Evolutionary conservation across 352 stramenopile genomes (phyloP), one percentile per base, ranked within the genome.

Genomic region (Thraustochytrium striatum): DNA sequence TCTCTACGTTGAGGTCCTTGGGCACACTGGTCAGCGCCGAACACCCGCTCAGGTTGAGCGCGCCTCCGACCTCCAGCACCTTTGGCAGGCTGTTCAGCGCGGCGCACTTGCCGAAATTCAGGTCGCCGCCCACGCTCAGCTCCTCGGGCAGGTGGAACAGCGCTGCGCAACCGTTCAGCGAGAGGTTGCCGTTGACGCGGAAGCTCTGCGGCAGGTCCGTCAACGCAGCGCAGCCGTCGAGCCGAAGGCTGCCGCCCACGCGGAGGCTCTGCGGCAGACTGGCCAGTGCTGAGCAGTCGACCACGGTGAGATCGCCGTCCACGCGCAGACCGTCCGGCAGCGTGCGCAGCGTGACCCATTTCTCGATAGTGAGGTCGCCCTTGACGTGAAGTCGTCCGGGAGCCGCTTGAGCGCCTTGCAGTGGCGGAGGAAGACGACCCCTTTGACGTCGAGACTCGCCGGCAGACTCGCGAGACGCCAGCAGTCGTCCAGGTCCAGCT

Each of bases 361-460:
- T 16, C 47, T 55, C 47, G 25, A 55, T 55, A 55, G 16, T 25
- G 16, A 75, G 47, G 41, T 75, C 52, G 19, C 65, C 65, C 8
- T 61, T 13, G 5, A 75, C 65, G 0, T 1, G 0, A 9, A 25
- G n/a, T 43, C 30, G 36, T 58, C 32, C 21, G 65, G 65, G 25
- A 75, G 65, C n/a, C n/a, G n/a, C n/a, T 75, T 30, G 35, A 75
- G 43, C 21, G 43, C 50, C 50, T 58, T 32, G 25, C 65, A 75
- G 25, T 43, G 28, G n/a, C 68, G 41, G 0, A 75, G 65, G 50
- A 61, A 75, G 13, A 75, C 41, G 39, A 61, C 65, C 28, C 65
- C 65, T 9, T 43, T 43, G 7, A 75, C 65, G 21, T 9, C n/a
- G 8, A 75, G 25, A 28, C 36, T 11, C 9, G 44, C 16, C 21